Evolutionary conservation across 2,329 filamentous ascomycete genomes (phyloP).

Genomic region (Talaromyces islandicus): DNA sequence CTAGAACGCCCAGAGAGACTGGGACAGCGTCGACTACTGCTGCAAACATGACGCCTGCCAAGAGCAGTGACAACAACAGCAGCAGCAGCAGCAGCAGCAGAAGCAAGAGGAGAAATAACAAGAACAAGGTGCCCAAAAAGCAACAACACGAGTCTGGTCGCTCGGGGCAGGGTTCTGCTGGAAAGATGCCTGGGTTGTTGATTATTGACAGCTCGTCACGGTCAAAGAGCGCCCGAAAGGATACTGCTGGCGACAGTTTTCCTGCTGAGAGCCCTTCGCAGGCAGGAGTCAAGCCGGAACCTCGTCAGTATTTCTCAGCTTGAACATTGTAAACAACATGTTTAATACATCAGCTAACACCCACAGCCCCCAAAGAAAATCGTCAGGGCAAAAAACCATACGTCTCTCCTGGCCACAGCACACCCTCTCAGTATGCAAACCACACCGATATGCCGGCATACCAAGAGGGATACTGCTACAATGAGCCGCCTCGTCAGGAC

Average conservation of each 20-base stretch:
- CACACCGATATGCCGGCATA: background rate
- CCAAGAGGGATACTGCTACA: background rate
- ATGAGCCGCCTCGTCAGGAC: background rate
- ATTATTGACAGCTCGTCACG: background rate
- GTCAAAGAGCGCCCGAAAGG: background rate
- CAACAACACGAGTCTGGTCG: background rate
- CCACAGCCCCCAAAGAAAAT: background rate
- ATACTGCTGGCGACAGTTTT: background rate
- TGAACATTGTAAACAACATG: background rate
- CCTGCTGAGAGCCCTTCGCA: background rate
- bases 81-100: too few species aligned
- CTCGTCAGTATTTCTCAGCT: background rate
- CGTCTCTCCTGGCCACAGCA: background rate
- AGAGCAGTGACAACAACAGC: background rate
- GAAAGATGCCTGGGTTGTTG: background rate
- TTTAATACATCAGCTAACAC: background rate
- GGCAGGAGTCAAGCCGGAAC: background rate
- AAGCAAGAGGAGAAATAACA: background rate
- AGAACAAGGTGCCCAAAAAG: background rate
- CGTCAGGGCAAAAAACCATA: background rate
- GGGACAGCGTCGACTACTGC: background rate
- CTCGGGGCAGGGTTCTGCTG: background rate
- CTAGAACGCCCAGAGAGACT: background rate
- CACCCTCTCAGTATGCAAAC: background rate
- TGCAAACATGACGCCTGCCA: background rate